Evolutionary conservation across 2,329 filamentous ascomycete species (phyloP).

Genomic region (Calonectria naviculata): DNA sequence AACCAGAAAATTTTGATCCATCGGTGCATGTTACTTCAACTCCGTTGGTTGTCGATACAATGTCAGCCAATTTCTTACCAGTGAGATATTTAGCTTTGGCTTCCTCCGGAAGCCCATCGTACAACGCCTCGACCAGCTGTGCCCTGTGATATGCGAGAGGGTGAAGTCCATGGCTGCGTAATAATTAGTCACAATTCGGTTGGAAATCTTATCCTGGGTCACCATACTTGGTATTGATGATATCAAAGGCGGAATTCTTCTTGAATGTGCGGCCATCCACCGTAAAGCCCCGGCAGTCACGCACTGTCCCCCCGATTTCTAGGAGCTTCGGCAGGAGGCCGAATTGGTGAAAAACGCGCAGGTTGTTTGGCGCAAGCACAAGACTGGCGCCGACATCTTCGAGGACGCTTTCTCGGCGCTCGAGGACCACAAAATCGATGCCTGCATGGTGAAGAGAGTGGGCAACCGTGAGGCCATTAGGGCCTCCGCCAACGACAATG

Average conservation of each 20-base stretch:
- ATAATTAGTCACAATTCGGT: neutral
- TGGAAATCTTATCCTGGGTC: too few relatives aligned
- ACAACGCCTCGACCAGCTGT: neutral
- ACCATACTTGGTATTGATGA: neutral
- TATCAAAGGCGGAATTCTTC: neutral
- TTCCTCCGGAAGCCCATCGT: neutral
- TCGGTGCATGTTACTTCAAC: conserved; percentile 18
- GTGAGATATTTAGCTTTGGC: conserved; percentile 2
- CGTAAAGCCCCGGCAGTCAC: neutral
- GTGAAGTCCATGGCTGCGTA: neutral
- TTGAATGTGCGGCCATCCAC: neutral
- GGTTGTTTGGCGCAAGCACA: neutral
- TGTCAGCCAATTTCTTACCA: conserved; percentile 28
- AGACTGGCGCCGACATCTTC: conserved; percentile 31
- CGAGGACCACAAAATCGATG: conserved; percentile 43
- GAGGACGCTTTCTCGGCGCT: conserved; percentile 34
- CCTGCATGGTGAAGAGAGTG: neutral
- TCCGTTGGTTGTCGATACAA: neutral
- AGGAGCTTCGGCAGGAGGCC: neutral
- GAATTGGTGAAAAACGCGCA: conserved; percentile 15
- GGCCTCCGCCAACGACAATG: neutral
- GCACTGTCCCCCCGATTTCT: neutral
- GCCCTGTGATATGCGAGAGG: conserved; percentile 3
- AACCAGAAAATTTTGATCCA: conserved; percentile 10
- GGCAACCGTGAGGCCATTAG: neutral